Evolutionary conservation across 2,329 filamentous ascomycete genomes (phyloP), one percentile per base, ranked within the genome.

Genomic region (Diaporthe ampelina): DNA sequence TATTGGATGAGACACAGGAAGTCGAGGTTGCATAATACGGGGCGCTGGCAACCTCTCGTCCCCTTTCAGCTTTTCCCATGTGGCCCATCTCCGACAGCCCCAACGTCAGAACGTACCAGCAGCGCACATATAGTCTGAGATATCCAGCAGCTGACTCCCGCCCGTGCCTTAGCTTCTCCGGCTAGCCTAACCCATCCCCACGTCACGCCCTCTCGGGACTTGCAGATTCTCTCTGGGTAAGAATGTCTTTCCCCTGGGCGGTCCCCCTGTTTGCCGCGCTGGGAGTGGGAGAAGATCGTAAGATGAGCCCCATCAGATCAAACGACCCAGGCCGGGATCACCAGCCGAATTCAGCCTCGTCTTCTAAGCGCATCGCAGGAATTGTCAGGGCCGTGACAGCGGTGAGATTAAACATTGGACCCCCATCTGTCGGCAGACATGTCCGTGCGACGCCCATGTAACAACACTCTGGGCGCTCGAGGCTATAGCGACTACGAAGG

Each of bases 141-240:
- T 67, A 26, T 52, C 45, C 45, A 67, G 15, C 63, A 67, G 63
- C 63, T 67, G 63, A 67, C 45, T 67, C 26, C n/a, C 19, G 63
- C 19, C 45, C 45, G 29, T 67, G 63, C 29, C 63, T 67, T 67
- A 67, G 32, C 29, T 13, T 52, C 63, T 52, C 63, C 45, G 43
- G 61, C 61, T 67, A 67, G 61, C 61, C 29, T 35, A 21, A 13
- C 26, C 58, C 35, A 52, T 35, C 21, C 45, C 48, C 13, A 67
- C 21, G 63, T 67, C 63, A 67, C 63, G 63, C 63, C 40, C n/a
- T 65, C 58, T 52, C 63, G 63, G 63, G 63, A 52, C 45, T 67
- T 52, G 61, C 4, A n/a, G 15, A 10, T 15, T 52, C 45, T 24
- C 43, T 45, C 10, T 40, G 37, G 45, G 45, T 24, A n/a, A 17